A percentile compares a stretch with the other conserved stretches of the same genome.
Evolutionary conservation across 305 asterid genomes (phyloP).

Genomic region (Monarda citriodora): DNA sequence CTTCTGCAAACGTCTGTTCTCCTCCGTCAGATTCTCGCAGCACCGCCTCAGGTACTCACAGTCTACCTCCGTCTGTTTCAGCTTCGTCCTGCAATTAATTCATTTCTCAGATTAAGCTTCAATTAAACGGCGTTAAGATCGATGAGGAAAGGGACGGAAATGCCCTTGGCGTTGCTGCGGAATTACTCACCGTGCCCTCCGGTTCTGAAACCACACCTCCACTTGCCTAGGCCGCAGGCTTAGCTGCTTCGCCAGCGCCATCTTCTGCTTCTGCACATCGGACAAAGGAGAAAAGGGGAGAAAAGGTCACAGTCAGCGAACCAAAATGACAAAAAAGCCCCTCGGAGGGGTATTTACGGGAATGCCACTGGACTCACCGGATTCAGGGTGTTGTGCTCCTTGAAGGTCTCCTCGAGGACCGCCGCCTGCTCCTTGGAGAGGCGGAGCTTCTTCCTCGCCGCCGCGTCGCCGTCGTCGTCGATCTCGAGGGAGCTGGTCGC

Average conservation of each 20-base stretch:
- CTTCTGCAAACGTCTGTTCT: slow-evolving; percentile 82
- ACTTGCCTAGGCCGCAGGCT: slow-evolving; percentile 93
- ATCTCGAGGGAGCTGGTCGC: slow-evolving; percentile 44
- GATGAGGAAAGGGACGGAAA: slow-evolving; percentile 12
- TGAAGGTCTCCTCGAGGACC: slow-evolving; percentile 89
- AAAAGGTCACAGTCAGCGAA: not conserved
- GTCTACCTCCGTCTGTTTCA: slow-evolving; percentile 98
- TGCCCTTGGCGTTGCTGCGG: slow-evolving; percentile 16
- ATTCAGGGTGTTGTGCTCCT: slow-evolving; percentile 83
- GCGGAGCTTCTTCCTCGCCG: slow-evolving; percentile 88
- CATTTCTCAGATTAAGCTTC: no score
- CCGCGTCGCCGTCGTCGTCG: slow-evolving; percentile 75
- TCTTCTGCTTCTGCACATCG: slow-evolving; percentile 76
- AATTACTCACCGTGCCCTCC: slow-evolving; percentile 92
- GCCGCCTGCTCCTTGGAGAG: slow-evolving; percentile 97
- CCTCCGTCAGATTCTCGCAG: slow-evolving; percentile 86
- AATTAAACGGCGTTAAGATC: not conserved
- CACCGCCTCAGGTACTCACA: slow-evolving; percentile 91
- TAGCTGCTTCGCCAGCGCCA: slow-evolving; percentile 81
- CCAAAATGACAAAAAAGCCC: slow-evolving; percentile 9
- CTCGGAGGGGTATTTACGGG: not conserved
- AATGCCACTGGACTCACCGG: slow-evolving; percentile 43
- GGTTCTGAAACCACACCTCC: slow-evolving; percentile 98
- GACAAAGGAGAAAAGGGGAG: not conserved
- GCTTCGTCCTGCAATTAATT: slow-evolving; percentile 66